phyloP scores from a whole-genome alignment of 257 asterid genomes.

The Solanum piurae region DNA sequence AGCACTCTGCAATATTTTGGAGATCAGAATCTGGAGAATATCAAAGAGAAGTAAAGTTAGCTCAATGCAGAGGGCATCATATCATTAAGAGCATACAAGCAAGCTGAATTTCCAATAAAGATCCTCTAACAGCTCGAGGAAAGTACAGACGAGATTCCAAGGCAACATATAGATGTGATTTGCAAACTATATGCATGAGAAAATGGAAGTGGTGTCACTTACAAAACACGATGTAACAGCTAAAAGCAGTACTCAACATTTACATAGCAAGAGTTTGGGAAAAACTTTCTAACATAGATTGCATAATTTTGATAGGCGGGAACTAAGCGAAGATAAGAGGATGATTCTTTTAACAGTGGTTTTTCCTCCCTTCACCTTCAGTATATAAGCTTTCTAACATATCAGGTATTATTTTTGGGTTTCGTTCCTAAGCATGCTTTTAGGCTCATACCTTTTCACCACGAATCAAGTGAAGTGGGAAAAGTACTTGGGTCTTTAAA shows the following conservation, averaged over 20 bases:
- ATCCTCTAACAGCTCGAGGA: neutral
- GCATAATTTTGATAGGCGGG: neutral
- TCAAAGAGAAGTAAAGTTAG: constrained; percentile 3
- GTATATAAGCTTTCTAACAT: neutral
- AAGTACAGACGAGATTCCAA: neutral
- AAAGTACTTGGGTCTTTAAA: neutral
- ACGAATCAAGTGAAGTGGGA: neutral
- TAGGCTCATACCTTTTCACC: neutral
- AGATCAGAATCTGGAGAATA: constrained; percentile 56
- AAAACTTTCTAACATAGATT: neutral
- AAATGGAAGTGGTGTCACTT: neutral
- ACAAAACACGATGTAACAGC: neutral
- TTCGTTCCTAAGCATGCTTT: neutral
- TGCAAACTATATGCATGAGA: neutral
- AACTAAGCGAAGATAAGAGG: neutral
- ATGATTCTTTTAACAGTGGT: neutral
- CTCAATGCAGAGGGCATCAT: neutral
- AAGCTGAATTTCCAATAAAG: neutral
- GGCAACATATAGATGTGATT: neutral
- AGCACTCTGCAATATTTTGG: constrained; percentile 39
- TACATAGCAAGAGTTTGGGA: neutral
- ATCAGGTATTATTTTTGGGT: neutral
- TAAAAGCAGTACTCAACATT: neutral
- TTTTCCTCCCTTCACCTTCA: neutral
- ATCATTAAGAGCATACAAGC: neutral